Evolutionary conservation across 2,329 filamentous ascomycete genomes (phyloP), one percentile per base, ranked within the genome.

Genomic region (Sporothrix humicola): DNA sequence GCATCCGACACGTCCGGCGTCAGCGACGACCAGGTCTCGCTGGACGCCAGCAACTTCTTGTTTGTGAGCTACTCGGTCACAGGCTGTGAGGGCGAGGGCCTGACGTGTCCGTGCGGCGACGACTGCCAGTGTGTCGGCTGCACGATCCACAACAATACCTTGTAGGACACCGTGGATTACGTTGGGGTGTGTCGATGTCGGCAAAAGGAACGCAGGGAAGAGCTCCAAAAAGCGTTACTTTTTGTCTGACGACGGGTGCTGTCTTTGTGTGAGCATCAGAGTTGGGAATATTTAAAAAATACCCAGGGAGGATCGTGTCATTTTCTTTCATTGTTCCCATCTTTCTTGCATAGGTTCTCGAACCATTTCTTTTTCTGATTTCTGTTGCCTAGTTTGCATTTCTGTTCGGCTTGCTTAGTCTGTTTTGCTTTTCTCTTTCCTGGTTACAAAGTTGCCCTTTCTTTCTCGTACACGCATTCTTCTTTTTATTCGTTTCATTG

Each of bases 121-220:
- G 83, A 83, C 42, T 93, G 91, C 76, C 86, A 90, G 76, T 93
- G 91, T 78, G 83, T 92, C 50, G 91, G 90, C 12, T 93, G 91
- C 78, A 85, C 89, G 5, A 92, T 79, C 89, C 91, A 13, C 91
- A 92, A 92, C 76, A 72, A 73, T 20, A 52, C 70, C 12, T 15
- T 52, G 58, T 68, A 52, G 15, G 13, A 23, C 2, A 1, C 23
- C 2, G 42, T 26, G 20, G 31, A 37, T 3, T 7, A 37, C 12
- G 44, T 66, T 9, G 6, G n/a, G 13, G 6, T n/a, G 8, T 15
- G n/a, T 50, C 8, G 5, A 20, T 70, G 20, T 52, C 13, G 46
- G 37, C 48, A 20, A 42, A 65, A 15, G n/a, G n/a, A 15, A 52
- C 23, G 65, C 46, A 50, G 8, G 65, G 65, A 68, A 68, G 65